These are phyloP conservation scores for Fragosphaeria purpurea DNA, from an alignment of 2,329 filamentous ascomycete species.

Conservation along the genomic window DNA sequence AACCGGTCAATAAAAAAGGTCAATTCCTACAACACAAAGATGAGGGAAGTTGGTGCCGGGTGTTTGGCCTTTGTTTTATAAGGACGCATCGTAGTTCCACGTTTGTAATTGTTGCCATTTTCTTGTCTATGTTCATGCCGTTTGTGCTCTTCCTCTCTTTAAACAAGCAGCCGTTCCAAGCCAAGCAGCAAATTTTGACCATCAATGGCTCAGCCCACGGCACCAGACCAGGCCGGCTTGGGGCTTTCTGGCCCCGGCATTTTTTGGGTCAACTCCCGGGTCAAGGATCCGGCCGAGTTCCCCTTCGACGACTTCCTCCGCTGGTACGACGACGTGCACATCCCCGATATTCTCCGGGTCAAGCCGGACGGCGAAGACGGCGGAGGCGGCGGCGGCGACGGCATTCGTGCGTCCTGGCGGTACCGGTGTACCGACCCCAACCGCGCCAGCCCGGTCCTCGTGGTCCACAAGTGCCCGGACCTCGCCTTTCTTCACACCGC, in stretches of 20 bases:
- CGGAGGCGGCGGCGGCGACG: background rate
- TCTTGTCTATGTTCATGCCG: no score
- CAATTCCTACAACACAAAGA: no score
- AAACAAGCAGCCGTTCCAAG: no score
- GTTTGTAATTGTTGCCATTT: no score
- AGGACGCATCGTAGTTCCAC: no score
- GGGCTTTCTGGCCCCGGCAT: conserved; percentile 6
- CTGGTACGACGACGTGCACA: conserved; percentile 14
- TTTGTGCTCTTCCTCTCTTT: no score
- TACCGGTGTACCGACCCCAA: conserved; percentile 10
- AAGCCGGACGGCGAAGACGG: background rate
- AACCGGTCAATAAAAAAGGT: no score
- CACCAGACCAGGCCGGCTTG: background rate
- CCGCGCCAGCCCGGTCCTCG: conserved; percentile 10
- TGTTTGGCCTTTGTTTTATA: no score
- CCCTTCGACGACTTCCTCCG: conserved; percentile 6
- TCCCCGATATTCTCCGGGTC: conserved; percentile 14
- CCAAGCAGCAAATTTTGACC: no score
- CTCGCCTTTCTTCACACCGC: conserved; percentile 2
- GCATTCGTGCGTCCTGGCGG: conserved; percentile 12
- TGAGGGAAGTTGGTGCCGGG: no score
- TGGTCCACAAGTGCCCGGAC: conserved; percentile 9
- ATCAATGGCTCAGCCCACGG: no score
- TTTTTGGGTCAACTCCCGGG: conserved; percentile 9
- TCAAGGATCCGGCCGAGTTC: conserved; percentile 2